Conservation (phyloP, 1,284 basidiomycete genomes). For the Ceratobasidium sp. region DNA sequence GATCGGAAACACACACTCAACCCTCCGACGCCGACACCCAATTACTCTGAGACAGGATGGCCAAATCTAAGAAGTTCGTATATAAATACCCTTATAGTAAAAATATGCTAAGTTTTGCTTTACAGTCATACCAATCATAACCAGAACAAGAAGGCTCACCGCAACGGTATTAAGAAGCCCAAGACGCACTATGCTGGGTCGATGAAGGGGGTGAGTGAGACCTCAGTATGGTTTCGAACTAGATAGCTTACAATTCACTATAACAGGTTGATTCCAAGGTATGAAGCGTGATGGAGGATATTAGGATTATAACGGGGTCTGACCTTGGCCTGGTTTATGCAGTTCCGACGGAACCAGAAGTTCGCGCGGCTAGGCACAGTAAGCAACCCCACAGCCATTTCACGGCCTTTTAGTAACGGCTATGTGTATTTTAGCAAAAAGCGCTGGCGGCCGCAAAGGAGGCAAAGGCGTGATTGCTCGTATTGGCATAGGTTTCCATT, state of each 20-base stretch:
- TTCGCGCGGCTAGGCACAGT: constrained; percentile 41
- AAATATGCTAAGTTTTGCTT: constrained; percentile 19
- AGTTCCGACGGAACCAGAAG: constrained; percentile 43
- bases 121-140: constrained; percentile 88
- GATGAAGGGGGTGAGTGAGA: constrained; percentile 83
- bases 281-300: constrained; percentile 29
- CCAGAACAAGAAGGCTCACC: constrained; percentile 85
- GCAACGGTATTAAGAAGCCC: constrained; percentile 93
- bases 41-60: constrained; percentile 47
- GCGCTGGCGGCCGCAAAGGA: constrained; percentile 7
- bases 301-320: neutral
- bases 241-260: constrained; percentile 35
- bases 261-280: constrained; percentile 85
- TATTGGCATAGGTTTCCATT: constrained; percentile 5
- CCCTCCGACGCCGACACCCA: constrained; percentile 4
- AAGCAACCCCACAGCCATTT: neutral
- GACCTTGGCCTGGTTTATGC: neutral
- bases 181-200: constrained; percentile 79
- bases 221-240: constrained; percentile 12
- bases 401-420: neutral
- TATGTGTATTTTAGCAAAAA: constrained; percentile 13
- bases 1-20: neutral
- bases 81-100: neutral
- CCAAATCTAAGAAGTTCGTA: constrained; percentile 62
- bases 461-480: constrained; percentile 21